Conservation (phyloP, 1,284 basidiomycete genomes). For the Leccinum subfulvum region DNA sequence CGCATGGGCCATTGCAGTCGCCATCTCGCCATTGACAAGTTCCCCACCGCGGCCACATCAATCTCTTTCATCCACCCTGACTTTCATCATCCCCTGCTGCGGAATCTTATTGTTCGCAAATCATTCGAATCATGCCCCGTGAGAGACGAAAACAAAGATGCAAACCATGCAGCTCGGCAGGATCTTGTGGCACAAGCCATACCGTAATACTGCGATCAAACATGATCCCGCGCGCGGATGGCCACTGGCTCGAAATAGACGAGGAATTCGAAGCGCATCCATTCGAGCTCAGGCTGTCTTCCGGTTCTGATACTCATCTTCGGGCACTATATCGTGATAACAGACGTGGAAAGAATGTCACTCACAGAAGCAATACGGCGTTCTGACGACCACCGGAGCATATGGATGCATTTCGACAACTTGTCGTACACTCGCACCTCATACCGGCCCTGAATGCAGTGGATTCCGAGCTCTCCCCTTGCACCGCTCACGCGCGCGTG, state of each 20-base stretch:
- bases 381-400: neutral
- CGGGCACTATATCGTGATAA: neutral
- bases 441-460: neutral
- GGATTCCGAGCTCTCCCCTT: neutral
- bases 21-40: neutral
- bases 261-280: neutral
- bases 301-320: neutral
- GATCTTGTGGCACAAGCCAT: neutral
- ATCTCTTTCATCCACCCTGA: neutral
- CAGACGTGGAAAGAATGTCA: neutral
- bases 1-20: neutral
- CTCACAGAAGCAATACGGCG: neutral
- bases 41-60: conserved; percentile 5
- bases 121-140: neutral
- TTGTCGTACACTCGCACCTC: neutral
- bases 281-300: neutral
- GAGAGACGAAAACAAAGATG: neutral
- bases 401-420: neutral
- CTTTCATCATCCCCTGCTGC: conserved; percentile 6
- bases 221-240: conserved; percentile 7
- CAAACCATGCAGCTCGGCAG: neutral
- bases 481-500: neutral
- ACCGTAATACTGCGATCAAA: conserved; percentile 21
- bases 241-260: neutral
- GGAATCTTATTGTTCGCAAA: neutral